phyloP scores from a whole-genome alignment of 306 rosid genomes.

The Alnus rubra region DNA sequence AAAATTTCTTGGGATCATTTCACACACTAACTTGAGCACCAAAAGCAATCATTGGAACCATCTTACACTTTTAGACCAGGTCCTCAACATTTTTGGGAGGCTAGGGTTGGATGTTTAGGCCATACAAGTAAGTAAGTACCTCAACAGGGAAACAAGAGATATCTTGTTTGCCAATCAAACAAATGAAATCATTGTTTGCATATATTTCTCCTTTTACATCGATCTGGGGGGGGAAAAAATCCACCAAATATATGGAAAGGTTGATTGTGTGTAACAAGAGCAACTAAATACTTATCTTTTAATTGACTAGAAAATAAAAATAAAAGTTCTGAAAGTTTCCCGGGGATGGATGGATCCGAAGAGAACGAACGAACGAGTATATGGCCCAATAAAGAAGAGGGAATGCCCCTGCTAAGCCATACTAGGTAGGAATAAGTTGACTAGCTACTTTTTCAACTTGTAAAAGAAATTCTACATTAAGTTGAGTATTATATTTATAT shows the following conservation, averaged over 20 bases:
- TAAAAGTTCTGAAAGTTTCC: not conserved
- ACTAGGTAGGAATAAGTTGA: not conserved
- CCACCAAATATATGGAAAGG: no score
- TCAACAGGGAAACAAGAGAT: no score
- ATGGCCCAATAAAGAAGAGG: no score
- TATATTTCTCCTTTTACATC: no score
- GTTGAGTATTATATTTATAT: conserved; percentile 12
- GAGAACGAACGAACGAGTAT: not conserved
- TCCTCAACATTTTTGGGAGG: conserved; percentile 33
- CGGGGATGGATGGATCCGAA: not conserved
- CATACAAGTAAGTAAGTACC: no score
- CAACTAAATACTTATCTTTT: no score
- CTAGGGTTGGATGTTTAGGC: conserved; percentile 27
- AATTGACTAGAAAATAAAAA: no score
- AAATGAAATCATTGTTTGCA: no score
- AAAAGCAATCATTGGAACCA: conserved; percentile 82
- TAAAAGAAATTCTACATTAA: conserved; percentile 9
- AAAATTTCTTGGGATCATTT: conserved; percentile 72
- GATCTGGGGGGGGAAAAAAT: no score
- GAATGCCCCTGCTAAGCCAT: not conserved
- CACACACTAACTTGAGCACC: conserved; percentile 60
- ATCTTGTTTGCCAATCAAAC: no score
- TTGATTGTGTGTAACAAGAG: no score
- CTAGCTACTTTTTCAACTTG: not conserved
- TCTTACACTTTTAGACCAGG: conserved; percentile 58